Evolutionary conservation across 208 protist species (phyloP).

Genomic region (Blastocrithidia nonstop): DNA sequence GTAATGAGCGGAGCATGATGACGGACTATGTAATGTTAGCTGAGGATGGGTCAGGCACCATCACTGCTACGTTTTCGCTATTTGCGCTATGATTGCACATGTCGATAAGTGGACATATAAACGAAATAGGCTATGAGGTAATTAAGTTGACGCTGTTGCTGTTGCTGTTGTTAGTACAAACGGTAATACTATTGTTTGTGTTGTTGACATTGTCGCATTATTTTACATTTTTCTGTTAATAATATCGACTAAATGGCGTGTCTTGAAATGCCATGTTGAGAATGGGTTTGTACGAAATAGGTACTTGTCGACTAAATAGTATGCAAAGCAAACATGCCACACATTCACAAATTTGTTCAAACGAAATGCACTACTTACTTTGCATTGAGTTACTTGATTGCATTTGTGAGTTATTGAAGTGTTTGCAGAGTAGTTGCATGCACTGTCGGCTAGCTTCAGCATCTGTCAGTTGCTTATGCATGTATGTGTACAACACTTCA

Average conservation of each 20-base stretch:
- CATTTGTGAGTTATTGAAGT: constrained; percentile 41
- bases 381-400: too few species aligned
- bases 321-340: constrained; percentile 53
- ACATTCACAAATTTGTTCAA: too few species aligned
- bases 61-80: constrained; percentile 68
- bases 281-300: constrained; percentile 43
- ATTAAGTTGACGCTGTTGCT: constrained; percentile 4
- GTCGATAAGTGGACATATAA: constrained; percentile 70
- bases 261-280: constrained; percentile 34
- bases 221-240: too few species aligned
- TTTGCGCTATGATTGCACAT: constrained; percentile 78
- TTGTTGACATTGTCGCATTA: too few species aligned
- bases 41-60: constrained; percentile 32
- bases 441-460: constrained; percentile 27
- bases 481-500: constrained; percentile 37
- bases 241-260: constrained; percentile 28
- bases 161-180: too few species aligned
- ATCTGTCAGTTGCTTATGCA: constrained; percentile 37
- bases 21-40: constrained; percentile 8
- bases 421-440: constrained; percentile 20
- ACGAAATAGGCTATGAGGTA: constrained; percentile 48
- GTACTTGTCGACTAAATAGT: constrained; percentile 75
- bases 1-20: constrained; percentile 50
- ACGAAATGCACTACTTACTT: too few species aligned
- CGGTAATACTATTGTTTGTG: too few species aligned